Evolutionary conservation across 352 stramenopile genomes (phyloP), one percentile per base, ranked within the genome.

Genomic region (Globisporangium alternatum): DNA sequence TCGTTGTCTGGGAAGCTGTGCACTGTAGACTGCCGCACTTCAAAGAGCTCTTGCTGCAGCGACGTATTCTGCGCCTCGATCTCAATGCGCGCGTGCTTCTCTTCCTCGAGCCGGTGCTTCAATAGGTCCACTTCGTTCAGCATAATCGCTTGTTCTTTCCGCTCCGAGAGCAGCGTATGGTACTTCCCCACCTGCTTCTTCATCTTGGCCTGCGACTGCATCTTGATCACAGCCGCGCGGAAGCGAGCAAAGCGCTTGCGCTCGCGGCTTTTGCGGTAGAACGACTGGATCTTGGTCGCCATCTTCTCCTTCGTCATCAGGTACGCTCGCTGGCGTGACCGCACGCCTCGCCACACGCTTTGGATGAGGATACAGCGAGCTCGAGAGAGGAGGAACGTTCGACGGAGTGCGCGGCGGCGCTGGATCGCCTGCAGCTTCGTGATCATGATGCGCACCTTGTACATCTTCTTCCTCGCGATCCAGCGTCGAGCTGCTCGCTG

Each of bases 151-250:
- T 93, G 83, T 53, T 93, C 82, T 56, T 86, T 80, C 47, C 81
- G 78, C 41, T 89, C 75, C 0, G 71, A 78, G 30, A 90, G 65
- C 64, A 90, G 71, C 30, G 64, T 65, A 30, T 82, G 69, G 58
- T 90, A 93, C 64, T 88, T 90, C n/a, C 74, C 71, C 25, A 90
- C 75, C 62, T 92, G 83, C 56, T 88, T 88, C 55, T 77, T 89
- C 80, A 89, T 91, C 71, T 95, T 95, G 12, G 75, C 54, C 13
- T 78, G 71, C 21, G 71, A 77, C 62, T 95, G 86, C 17, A 95
- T 74, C 59, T 83, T 85, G 41, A 93, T 77, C 17, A 92, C 80
- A 33, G 86, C 86, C 15, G 65, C 75, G 25, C 86, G 84, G 58
- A 93, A 88, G 13, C 68, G 76, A 1, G 62, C 67, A 56, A 79